A percentile compares a stretch with the other conserved stretches of the same genome.
phyloP scores from a whole-genome alignment of 2,329 filamentous ascomycete genomes.

The Claviceps arundinis region DNA sequence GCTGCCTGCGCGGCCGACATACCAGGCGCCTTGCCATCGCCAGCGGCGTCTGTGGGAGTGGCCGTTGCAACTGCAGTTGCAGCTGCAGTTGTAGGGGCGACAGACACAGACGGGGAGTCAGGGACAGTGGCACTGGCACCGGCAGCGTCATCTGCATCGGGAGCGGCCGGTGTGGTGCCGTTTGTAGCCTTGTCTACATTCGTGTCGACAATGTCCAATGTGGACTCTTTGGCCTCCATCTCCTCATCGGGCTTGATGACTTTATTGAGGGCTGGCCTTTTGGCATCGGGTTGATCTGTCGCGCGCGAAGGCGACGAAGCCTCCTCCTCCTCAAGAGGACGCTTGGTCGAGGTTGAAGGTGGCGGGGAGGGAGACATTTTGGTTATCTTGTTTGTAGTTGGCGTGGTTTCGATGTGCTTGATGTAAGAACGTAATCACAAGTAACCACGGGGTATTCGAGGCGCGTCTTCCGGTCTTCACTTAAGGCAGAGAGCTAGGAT shows the following conservation, averaged over 20 bases:
- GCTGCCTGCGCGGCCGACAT: slow-evolving; percentile 13
- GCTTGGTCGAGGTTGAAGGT: slow-evolving; percentile 62
- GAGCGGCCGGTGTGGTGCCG: slow-evolving; percentile 28
- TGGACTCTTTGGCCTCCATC: slow-evolving; percentile 26
- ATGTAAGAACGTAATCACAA: slow-evolving; percentile 8
- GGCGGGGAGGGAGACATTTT: slow-evolving; percentile 60
- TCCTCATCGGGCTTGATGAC: slow-evolving; percentile 57
- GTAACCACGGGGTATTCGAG: slow-evolving; percentile 2
- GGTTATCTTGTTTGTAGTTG: slow-evolving; percentile 17
- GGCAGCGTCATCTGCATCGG: slow-evolving; percentile 5
- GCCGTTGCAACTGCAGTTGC: slow-evolving; percentile 2
- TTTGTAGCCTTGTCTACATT: slow-evolving; percentile 38
- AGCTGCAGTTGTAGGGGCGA: no score
- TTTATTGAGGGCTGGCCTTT: slow-evolving; percentile 93
- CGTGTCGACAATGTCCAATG: slow-evolving; percentile 29
- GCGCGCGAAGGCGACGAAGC: slow-evolving; percentile 86
- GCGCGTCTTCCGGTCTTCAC: slow-evolving; percentile 1
- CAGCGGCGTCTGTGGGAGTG: slow-evolving; percentile 19
- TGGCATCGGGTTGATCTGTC: slow-evolving; percentile 90
- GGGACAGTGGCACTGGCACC: no score
- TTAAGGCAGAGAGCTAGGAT: background rate
- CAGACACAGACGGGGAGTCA: no score
- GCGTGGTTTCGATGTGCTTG: slow-evolving; percentile 15
- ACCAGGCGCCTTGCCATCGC: slow-evolving; percentile 14
- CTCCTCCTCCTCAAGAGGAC: slow-evolving; percentile 95